These are phyloP conservation scores for Trifolium repens DNA, from an alignment of 306 rosid genomes.

Conservation along the genomic window DNA sequence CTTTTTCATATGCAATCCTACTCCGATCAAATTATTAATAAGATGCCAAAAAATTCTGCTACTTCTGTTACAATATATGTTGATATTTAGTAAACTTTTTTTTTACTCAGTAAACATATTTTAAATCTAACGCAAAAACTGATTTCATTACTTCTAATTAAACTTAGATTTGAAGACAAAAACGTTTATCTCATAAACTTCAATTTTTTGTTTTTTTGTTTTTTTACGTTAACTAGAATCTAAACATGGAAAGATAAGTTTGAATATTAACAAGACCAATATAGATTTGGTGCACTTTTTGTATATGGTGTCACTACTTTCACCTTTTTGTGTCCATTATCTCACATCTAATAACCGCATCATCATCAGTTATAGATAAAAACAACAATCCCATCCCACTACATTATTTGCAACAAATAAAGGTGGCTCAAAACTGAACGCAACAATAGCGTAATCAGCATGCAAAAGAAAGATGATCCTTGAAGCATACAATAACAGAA, in stretches of 20 bases:
- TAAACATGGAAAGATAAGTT: background rate
- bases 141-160: background rate
- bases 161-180: background rate
- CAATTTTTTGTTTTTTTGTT: too few species aligned
- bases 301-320: background rate
- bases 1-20: too few species aligned
- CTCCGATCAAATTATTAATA: too few species aligned
- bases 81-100: too few species aligned
- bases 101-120: too few species aligned
- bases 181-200: background rate
- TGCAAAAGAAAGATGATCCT: constrained; percentile 48
- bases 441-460: constrained; percentile 55
- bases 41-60: too few species aligned
- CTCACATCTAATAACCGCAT: background rate
- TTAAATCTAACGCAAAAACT: background rate
- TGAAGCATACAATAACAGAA: constrained; percentile 43
- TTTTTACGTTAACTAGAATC: background rate
- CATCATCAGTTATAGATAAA: constrained; percentile 10
- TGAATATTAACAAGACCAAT: background rate
- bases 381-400: constrained; percentile 37
- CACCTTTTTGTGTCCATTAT: constrained; percentile 11
- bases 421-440: constrained; percentile 41
- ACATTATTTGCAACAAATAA: constrained; percentile 38
- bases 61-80: too few species aligned
- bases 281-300: constrained; percentile 4